phyloP scores from a whole-genome alignment of 305 asterid species.

The Fraxinus platypoda region DNA sequence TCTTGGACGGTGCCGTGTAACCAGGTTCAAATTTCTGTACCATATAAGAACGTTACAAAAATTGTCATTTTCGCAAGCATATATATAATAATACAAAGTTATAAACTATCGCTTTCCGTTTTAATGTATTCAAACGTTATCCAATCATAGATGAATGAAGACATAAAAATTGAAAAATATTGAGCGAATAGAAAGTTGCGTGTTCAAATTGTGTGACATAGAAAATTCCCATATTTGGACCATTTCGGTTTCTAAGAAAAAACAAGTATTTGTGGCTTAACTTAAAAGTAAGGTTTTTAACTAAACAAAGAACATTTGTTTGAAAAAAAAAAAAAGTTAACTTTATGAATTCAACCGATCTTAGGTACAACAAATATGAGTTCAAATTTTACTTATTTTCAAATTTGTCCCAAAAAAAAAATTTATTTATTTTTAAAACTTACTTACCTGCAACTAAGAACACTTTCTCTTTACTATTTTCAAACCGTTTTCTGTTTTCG shows the following conservation, averaged over 20 bases:
- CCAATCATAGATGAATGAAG: neutral
- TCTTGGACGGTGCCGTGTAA: conserved; percentile 56
- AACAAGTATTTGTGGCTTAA: neutral
- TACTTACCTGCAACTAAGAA: neutral
- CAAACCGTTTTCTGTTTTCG: too few relatives aligned
- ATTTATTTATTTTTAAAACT: neutral
- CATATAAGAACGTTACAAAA: neutral
- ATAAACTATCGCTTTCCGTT: neutral
- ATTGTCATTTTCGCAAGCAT: neutral
- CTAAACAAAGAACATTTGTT: neutral
- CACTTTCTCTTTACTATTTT: too few relatives aligned
- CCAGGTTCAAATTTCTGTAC: conserved; percentile 88
- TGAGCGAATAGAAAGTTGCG: neutral
- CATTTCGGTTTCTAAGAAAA: neutral
- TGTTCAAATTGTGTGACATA: neutral
- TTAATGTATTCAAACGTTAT: too few relatives aligned
- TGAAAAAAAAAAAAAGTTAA: too few relatives aligned
- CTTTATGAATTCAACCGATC: neutral
- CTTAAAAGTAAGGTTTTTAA: neutral
- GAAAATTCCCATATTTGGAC: neutral
- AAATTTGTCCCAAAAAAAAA: neutral
- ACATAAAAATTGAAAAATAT: neutral
- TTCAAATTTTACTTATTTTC: too few relatives aligned
- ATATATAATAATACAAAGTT: neutral
- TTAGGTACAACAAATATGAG: too few relatives aligned